phyloP scores from a whole-genome alignment of 495 filamentous ascomycete genomes.

The Eremomyces bilateralis region DNA sequence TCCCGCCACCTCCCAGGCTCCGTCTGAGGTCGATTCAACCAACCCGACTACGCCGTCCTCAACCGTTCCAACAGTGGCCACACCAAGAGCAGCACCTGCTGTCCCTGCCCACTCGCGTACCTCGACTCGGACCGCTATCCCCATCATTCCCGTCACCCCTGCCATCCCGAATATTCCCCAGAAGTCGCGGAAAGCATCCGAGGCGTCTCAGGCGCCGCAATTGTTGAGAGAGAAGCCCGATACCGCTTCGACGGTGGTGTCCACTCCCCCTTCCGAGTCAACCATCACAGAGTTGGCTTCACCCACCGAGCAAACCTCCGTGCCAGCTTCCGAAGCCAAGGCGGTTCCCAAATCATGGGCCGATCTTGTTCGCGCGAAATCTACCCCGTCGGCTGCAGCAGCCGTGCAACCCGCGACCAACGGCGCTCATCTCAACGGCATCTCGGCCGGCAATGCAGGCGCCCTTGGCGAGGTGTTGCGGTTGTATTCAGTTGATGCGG shows the following conservation, averaged over 20 bases:
- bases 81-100: conserved; percentile 11
- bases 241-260: no score
- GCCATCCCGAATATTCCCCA: conserved; percentile 30
- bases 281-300: no score
- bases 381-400: conserved; percentile 12
- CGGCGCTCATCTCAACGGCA: conserved; percentile 21
- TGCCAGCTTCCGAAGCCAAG: conserved; percentile 19
- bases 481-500: conserved; percentile 37
- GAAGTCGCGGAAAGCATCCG: not conserved
- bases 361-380: conserved; percentile 41
- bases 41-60: conserved; percentile 55
- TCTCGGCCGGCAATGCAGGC: conserved; percentile 29
- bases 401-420: conserved; percentile 12
- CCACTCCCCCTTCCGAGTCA: no score
- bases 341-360: conserved; percentile 51
- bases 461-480: conserved; percentile 53
- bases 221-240: no score
- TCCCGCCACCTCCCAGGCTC: conserved; percentile 40
- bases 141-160: conserved; percentile 46
- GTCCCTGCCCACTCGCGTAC: conserved; percentile 22
- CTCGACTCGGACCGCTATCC: conserved; percentile 27
- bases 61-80: conserved; percentile 11
- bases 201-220: no score
- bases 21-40: conserved; percentile 42
- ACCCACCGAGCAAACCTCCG: conserved; percentile 12